Evolutionary conservation across 495 filamentous ascomycete genomes (phyloP).

Genomic region (Extremus antarcticus): DNA sequence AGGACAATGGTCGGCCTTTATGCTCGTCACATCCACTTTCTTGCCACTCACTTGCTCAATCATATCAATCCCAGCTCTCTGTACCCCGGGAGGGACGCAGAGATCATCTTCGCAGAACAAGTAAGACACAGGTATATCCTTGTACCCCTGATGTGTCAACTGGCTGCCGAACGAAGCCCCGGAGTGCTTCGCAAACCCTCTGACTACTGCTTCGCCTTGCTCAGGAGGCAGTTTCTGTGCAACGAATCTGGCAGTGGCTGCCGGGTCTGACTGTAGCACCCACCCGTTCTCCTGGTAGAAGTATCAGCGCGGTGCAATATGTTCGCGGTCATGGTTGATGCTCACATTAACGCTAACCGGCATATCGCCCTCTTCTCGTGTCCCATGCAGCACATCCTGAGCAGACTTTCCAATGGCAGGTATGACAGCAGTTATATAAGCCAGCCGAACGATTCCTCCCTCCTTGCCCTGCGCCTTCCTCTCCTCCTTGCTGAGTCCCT

Average conservation of each 20-base stretch:
- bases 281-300: neutral
- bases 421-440: constrained; percentile 7
- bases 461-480: constrained; percentile 5
- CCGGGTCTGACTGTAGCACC: neutral
- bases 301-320: neutral
- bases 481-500: constrained; percentile 8
- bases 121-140: constrained; percentile 21
- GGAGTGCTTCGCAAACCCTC: constrained; percentile 8
- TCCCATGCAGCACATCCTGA: neutral
- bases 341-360: neutral
- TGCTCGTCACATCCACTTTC: constrained; percentile 19
- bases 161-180: constrained; percentile 3
- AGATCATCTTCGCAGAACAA: constrained; percentile 15
- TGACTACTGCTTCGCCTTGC: constrained; percentile 8
- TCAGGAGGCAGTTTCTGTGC: neutral
- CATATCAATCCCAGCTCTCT: constrained; percentile 13
- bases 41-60: constrained; percentile 16
- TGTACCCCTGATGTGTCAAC: constrained; percentile 16
- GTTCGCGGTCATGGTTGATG: neutral
- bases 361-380: neutral
- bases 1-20: constrained; percentile 13
- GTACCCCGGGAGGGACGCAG: neutral
- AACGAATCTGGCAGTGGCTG: neutral
- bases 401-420: constrained; percentile 2
- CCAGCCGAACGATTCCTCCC: constrained; percentile 6